Conservation (phyloP, 2,329 filamentous ascomycete genomes). For the Epichloe baconii region DNA sequence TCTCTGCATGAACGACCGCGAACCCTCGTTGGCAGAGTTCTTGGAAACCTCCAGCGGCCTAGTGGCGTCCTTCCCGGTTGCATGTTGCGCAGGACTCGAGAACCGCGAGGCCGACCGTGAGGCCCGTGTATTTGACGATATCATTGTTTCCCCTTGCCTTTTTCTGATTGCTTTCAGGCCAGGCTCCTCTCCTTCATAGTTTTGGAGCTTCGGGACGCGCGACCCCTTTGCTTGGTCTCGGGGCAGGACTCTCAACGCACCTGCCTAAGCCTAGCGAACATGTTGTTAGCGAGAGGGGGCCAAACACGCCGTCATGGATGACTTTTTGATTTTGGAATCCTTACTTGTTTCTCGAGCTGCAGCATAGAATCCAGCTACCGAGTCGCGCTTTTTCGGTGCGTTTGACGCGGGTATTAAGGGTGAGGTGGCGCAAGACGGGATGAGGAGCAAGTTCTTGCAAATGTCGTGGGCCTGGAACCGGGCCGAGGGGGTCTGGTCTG, state of each 20-base stretch:
- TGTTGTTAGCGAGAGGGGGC: conserved; percentile 7
- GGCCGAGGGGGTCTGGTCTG: not conserved
- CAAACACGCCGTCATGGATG: conserved; percentile 1
- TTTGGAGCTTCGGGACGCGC: not conserved
- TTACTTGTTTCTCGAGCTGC: conserved; percentile 17
- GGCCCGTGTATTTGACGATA: conserved; percentile 33
- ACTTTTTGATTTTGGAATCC: not conserved
- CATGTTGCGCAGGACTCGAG: conserved; percentile 36
- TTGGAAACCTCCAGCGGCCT: conserved; percentile 26
- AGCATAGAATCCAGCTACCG: conserved; percentile 20
- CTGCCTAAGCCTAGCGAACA: conserved; percentile 16
- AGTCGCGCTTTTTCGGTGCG: conserved; percentile 18
- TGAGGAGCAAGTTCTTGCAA: conserved; percentile 8
- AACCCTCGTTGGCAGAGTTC: conserved; percentile 22
- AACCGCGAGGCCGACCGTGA: conserved; percentile 37
- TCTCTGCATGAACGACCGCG: conserved; percentile 37
- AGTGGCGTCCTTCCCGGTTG: conserved; percentile 13
- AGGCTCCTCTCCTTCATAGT: not conserved
- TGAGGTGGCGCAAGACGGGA: conserved; percentile 11
- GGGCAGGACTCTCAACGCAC: conserved; percentile 13
- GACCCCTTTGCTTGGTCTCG: conserved; percentile 7
- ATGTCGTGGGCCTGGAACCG: conserved; percentile 11
- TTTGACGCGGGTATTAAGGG: conserved; percentile 19
- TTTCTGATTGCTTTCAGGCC: not conserved
- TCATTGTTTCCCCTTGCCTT: conserved; percentile 15